These are phyloP conservation scores for Teratosphaeria nubilosa DNA, from an alignment of 2,329 filamentous ascomycete species.

Conservation along the genomic window DNA sequence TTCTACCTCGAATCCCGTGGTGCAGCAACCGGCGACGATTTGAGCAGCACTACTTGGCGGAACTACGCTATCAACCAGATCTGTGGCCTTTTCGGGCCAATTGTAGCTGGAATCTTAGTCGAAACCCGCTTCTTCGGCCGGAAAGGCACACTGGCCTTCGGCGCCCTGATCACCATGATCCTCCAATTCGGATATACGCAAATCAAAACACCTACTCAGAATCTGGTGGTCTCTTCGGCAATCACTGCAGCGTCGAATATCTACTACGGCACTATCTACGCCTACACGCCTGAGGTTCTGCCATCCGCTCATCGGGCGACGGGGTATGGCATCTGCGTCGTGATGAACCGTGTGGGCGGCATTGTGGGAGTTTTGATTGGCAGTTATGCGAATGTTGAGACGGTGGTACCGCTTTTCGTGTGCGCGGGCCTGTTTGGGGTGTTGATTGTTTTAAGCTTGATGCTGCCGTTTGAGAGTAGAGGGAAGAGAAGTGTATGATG, in stretches of 20 bases:
- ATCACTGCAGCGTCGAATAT: constrained; percentile 15
- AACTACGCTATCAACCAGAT: not conserved
- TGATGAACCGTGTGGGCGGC: constrained; percentile 18
- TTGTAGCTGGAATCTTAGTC: constrained; percentile 5
- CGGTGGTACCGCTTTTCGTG: constrained; percentile 17
- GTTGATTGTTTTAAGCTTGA: constrained; percentile 15
- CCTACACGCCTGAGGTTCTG: constrained; percentile 16
- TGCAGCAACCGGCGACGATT: constrained; percentile 36
- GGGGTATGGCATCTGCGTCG: constrained; percentile 16
- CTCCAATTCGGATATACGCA: constrained; percentile 19
- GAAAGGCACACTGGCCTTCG: constrained; percentile 14
- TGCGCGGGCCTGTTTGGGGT: constrained; percentile 19
- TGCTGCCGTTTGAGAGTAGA: constrained; percentile 17
- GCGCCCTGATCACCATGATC: constrained; percentile 13
- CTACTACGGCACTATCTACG: constrained; percentile 18
- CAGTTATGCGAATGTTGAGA: constrained; percentile 18
- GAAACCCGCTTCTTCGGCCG: constrained; percentile 16
- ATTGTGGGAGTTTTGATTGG: constrained; percentile 18
- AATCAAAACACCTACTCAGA: constrained; percentile 17
- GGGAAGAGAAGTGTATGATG: constrained; percentile 9
- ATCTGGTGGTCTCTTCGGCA: constrained; percentile 14
- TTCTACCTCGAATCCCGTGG: constrained; percentile 52
- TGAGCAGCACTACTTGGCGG: not conserved
- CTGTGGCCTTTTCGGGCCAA: not conserved
- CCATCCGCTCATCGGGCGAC: constrained; percentile 16